Percentiles rank a stretch among this genome's conserved stretches.
Evolutionary conservation across 2,329 filamentous ascomycete genomes (phyloP).

Genomic region (Calonectria naviculata): DNA sequence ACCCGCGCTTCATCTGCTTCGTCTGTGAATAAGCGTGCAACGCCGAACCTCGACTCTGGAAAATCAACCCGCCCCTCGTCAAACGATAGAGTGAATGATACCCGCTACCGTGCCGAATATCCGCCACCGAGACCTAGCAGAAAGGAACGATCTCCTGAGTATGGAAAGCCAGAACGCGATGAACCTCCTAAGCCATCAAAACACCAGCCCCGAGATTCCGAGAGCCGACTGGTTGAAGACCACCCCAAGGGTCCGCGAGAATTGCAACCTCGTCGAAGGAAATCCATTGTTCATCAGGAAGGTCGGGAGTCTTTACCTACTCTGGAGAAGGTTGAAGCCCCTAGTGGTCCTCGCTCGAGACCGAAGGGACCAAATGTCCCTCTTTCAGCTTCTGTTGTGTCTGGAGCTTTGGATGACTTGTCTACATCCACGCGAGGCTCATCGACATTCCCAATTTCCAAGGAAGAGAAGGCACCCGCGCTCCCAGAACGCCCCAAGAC

Average conservation of each 20-base stretch:
- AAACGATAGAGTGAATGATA: conserved; percentile 45
- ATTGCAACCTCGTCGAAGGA: conserved; percentile 44
- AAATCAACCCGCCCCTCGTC: conserved; percentile 44
- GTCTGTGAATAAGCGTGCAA: conserved; percentile 41
- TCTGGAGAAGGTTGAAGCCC: conserved; percentile 35
- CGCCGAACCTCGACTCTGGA: conserved; percentile 40
- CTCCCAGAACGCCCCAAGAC: conserved; percentile 37
- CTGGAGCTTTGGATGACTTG: conserved; percentile 28
- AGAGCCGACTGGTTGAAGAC: conserved; percentile 54
- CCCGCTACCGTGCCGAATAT: conserved; percentile 41
- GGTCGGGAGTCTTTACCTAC: conserved; percentile 40
- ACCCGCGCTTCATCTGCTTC: conserved; percentile 40
- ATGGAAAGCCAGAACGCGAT: conserved; percentile 38
- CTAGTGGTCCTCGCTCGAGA: conserved; percentile 42
- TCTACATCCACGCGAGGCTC: conserved; percentile 37
- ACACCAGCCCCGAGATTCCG: conserved; percentile 36
- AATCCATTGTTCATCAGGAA: conserved; percentile 50
- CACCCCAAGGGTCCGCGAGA: conserved; percentile 43
- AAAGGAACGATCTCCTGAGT: conserved; percentile 45
- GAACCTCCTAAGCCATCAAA: conserved; percentile 29
- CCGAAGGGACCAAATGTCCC: conserved; percentile 49
- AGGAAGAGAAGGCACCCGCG: conserved; percentile 26
- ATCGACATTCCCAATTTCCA: conserved; percentile 44
- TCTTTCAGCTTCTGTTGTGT: conserved; percentile 43
- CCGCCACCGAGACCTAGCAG: conserved; percentile 40